phyloP scores from a whole-genome alignment of 2,329 filamentous ascomycete species.

The Purpureocillium takamizusanense region DNA sequence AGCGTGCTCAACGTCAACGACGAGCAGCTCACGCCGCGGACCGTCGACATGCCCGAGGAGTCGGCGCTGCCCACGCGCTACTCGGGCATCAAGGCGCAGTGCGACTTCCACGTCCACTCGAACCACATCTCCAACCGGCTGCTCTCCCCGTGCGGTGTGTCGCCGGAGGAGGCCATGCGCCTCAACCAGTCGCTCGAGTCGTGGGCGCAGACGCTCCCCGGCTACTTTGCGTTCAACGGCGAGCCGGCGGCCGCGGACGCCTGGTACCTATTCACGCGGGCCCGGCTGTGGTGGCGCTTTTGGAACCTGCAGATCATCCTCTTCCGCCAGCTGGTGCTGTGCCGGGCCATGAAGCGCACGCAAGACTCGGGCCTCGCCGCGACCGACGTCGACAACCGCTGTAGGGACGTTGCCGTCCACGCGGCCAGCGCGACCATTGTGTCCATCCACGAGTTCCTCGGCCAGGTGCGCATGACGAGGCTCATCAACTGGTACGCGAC shows the following conservation, averaged over 20 bases:
- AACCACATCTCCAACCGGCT: slow-evolving; percentile 21
- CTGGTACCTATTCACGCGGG: slow-evolving; percentile 15
- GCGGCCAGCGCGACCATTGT: slow-evolving; percentile 17
- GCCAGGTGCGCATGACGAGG: slow-evolving; percentile 9
- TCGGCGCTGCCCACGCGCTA: slow-evolving; percentile 14
- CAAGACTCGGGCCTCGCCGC: slow-evolving; percentile 4
- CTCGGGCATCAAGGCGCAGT: slow-evolving; percentile 18
- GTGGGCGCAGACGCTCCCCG: slow-evolving; percentile 17
- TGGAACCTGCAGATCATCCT: slow-evolving; percentile 22
- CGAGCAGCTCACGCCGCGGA: slow-evolving; percentile 15
- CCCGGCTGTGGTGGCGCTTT: slow-evolving; percentile 21
- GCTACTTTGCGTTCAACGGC: slow-evolving; percentile 13
- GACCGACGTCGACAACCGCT: slow-evolving; percentile 10
- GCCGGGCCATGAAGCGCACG: slow-evolving; percentile 13
- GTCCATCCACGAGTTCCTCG: slow-evolving; percentile 15
- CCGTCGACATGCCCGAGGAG: slow-evolving; percentile 13
- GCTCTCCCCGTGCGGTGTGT: slow-evolving; percentile 14
- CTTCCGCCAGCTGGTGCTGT: slow-evolving; percentile 18
- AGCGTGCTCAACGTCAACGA: slow-evolving; percentile 19
- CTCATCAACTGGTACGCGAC: slow-evolving; percentile 22
- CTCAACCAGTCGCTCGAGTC: slow-evolving; percentile 14
- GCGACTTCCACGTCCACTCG: slow-evolving; percentile 19
- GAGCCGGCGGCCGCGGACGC: slow-evolving; percentile 8
- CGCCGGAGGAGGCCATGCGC: slow-evolving; percentile 14
- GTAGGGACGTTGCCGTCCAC: slow-evolving; percentile 13